Evolutionary conservation across 139 green algal genomes (phyloP).

Genomic region (Tetraselmis striata): DNA sequence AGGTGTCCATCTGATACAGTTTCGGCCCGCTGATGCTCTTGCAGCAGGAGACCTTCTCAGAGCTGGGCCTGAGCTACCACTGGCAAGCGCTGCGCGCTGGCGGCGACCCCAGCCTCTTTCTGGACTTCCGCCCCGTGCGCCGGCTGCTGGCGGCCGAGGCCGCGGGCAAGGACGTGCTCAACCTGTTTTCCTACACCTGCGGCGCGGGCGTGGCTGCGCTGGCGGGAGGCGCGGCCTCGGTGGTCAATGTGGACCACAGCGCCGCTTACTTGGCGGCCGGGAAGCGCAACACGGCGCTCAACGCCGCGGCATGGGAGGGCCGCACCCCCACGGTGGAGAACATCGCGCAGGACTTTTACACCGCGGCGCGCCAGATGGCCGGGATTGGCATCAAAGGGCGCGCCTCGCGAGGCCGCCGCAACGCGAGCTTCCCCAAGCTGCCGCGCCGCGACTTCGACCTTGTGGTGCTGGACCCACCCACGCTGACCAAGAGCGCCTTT

Average conservation of each 20-base stretch:
- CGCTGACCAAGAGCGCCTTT: conserved; percentile 9
- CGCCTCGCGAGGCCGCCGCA: neutral
- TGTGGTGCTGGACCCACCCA: conserved; percentile 16
- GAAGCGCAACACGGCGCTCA: conserved; percentile 3
- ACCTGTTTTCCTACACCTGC: conserved; percentile 21
- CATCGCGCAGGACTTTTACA: conserved; percentile 12
- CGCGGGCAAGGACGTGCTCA: conserved; percentile 1
- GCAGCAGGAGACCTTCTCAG: conserved; percentile 4
- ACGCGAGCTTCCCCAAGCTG: neutral
- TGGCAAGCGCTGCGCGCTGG: neutral
- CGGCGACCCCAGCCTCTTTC: conserved; percentile 13
- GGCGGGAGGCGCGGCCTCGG: neutral
- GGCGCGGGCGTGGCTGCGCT: conserved; percentile 8
- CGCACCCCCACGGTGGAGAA: neutral
- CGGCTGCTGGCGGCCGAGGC: neutral
- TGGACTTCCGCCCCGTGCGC: conserved; percentile 11
- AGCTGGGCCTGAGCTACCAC: conserved; percentile 6
- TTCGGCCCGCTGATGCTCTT: no score
- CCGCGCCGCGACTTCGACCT: conserved; percentile 6
- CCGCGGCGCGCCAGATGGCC: conserved; percentile 7
- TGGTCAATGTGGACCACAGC: conserved; percentile 19
- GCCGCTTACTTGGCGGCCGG: conserved; percentile 2
- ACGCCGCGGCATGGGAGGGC: neutral
- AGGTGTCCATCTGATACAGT: no score
- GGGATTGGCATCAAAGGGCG: conserved; percentile 5